Percentiles rank a stretch among this genome's conserved stretches.
These are phyloP conservation scores for Panicum hallii DNA, from an alignment of 202 grass and related monocot genomes.

Conservation along the genomic window DNA sequence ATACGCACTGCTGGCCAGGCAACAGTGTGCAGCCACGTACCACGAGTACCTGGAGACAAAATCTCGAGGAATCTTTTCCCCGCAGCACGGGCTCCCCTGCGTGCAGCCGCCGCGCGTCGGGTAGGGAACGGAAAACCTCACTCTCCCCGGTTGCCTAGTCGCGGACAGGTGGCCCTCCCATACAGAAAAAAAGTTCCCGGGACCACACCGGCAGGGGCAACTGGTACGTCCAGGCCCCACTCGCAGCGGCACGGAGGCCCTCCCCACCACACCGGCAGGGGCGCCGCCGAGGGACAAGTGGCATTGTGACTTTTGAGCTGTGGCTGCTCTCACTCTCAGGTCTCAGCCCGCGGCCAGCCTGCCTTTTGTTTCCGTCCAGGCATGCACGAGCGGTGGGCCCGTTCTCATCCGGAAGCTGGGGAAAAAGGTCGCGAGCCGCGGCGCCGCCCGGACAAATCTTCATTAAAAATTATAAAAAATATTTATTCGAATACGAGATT, in stretches of 20 bases:
- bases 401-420: conserved; percentile 17
- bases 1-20: not conserved
- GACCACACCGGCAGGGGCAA: too few species aligned
- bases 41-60: not conserved
- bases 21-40: not conserved
- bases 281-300: too few species aligned
- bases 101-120: not conserved
- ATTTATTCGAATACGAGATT: too few species aligned
- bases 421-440: not conserved
- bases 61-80: not conserved
- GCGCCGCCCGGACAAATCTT: not conserved
- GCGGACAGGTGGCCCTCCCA: too few species aligned
- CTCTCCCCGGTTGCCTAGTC: too few species aligned
- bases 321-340: too few species aligned
- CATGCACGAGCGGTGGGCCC: not conserved
- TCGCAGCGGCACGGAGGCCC: too few species aligned
- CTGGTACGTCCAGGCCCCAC: too few species aligned
- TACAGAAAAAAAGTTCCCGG: too few species aligned
- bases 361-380: not conserved
- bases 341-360: not conserved
- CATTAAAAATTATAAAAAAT: too few species aligned
- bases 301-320: too few species aligned
- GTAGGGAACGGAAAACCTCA: not conserved
- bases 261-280: too few species aligned
- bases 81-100: not conserved